Conservation (phyloP, 495 filamentous ascomycete genomes). For the Tuber microsphaerosporum region DNA sequence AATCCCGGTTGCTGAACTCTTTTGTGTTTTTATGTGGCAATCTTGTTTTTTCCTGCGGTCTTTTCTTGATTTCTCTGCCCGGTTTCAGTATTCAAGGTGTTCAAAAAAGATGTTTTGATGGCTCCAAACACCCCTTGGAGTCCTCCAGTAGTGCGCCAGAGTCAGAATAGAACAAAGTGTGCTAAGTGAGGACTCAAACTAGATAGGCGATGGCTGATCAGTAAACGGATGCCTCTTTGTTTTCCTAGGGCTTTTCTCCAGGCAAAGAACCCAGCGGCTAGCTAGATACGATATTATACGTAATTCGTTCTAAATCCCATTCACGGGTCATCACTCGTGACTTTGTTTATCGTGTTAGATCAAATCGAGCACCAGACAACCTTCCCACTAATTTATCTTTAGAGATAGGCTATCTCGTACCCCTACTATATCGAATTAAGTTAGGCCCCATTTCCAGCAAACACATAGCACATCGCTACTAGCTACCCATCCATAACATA, state of each 20-base stretch:
- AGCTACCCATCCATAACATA: not conserved
- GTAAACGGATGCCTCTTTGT: not conserved
- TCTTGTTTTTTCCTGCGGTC: not conserved
- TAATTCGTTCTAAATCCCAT: not conserved
- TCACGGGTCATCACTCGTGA: not conserved
- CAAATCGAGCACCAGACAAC: not conserved
- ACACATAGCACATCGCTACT: not conserved
- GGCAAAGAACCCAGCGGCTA: not conserved
- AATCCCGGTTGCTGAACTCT: conserved; percentile 5
- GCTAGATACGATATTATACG: not conserved
- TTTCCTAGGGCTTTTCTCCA: not conserved
- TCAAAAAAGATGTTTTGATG: not conserved
- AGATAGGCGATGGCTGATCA: not conserved
- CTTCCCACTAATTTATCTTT: not conserved
- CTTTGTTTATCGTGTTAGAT: not conserved
- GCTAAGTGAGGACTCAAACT: not conserved
- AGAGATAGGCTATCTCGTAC: not conserved
- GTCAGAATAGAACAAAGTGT: not conserved
- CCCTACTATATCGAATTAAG: not conserved
- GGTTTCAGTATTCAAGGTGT: not conserved
- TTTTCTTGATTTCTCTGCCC: not conserved
- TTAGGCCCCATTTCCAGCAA: not conserved
- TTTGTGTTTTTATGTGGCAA: not conserved
- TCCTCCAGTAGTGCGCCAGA: not conserved
- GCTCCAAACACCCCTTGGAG: not conserved